Percentiles rank a stretch among this genome's conserved stretches.
Evolutionary conservation across 176 grass and related monocot genomes (phyloP).

Genomic region (Carex kokanica): DNA sequence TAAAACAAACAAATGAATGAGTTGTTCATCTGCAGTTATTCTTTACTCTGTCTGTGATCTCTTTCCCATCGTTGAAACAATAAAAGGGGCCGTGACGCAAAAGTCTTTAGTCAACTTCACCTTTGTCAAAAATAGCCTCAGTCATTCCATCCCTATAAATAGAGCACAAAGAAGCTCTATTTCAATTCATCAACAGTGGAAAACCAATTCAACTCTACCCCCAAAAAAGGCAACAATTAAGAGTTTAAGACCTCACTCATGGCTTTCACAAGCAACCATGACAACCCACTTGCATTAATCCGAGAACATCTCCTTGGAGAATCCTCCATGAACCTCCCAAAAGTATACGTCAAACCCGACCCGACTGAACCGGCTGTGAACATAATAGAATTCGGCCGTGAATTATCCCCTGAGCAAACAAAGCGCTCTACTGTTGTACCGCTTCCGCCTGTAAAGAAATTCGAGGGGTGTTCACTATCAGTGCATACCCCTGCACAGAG

Average conservation of each 20-base stretch:
- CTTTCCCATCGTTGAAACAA: not conserved
- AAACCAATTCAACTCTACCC: conserved; percentile 8
- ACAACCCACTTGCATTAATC: conserved; percentile 42
- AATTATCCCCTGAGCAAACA: not conserved
- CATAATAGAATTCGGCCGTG: conserved; percentile 28
- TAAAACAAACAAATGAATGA: too few species aligned
- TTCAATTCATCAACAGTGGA: not conserved
- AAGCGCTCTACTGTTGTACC: not conserved
- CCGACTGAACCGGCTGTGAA: conserved; percentile 34
- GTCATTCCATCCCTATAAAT: not conserved
- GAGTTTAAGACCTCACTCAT: conserved; percentile 8
- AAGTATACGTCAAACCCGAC: not conserved
- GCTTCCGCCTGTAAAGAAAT: conserved; percentile 24
- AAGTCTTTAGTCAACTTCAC: not conserved
- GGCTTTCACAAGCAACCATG: conserved; percentile 44
- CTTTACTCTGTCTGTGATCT: not conserved
- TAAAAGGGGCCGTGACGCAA: not conserved
- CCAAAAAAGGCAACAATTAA: not conserved
- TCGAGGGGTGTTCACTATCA: not conserved
- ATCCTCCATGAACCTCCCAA: not conserved
- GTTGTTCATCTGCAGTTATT: not conserved
- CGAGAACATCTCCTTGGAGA: conserved; percentile 46
- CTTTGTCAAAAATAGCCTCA: not conserved
- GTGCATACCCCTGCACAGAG: not conserved
- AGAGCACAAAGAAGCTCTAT: not conserved